Base-by-base conservation (phyloP, 306 rosid species). In the Luffa aegyptiaca region DNA sequence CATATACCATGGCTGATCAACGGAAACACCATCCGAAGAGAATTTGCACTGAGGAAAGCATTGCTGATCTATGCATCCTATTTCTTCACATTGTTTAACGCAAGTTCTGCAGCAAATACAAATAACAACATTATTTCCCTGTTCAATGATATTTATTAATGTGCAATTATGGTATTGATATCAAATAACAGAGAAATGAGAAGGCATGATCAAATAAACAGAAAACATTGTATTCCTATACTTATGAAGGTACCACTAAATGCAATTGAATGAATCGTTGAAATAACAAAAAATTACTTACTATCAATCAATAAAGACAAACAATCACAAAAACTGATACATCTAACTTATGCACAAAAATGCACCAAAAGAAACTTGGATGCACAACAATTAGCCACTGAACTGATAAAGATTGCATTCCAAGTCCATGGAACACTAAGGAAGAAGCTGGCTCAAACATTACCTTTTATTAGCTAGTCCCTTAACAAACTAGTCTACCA, bases 11-110 rank as follows among this genome's bases (percentile, higher is more conserved):
- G 91, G 88, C 80, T 81, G 79, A 49, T 82, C 80, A 46, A 20
- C 1, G 8, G 81, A 73, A 65, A 57, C 82, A 36, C 88, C 89
- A 66, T 80, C 81, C 0, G 78, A 62, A 82, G 89, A 87, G 72
- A 81, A 82, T 79, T 88, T 87, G 87, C 96, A 90, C 17, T 84
- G 82, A 12, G 91, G 86, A 82, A 92, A 90, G 86, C 95, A 89
- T 85, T 66, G 87, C 69, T 83, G 79, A 8, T 76, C 86, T 69
- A 84, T 82, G 72, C 96, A 92, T 77, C 93, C 97, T 58, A 76
- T 88, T 87, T 86, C 86, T 77, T 82, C 88, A 87, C 97, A 93
- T 73, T 88, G 81, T 73, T 71, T 84, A 21, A 91, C 83, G 81
- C 97, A 93, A 33, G 37, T 85, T 85, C 97, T 93, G 55, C 13